phyloP scores from a whole-genome alignment of 352 stramenopile genomes.

The Thalassiosira livingstoniorum region DNA sequence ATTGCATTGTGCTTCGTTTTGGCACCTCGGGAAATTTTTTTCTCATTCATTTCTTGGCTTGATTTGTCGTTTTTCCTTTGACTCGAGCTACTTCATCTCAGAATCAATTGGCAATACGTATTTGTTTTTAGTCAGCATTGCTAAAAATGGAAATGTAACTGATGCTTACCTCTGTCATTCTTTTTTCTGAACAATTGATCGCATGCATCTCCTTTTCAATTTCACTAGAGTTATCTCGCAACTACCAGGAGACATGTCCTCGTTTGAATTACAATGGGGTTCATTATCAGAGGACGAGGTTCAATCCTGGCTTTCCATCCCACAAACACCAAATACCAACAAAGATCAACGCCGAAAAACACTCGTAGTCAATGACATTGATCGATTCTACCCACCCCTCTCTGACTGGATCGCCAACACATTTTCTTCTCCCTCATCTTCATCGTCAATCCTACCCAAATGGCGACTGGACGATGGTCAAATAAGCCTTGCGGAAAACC shows the following conservation, averaged over 20 bases:
- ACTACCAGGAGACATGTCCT: slow-evolving; percentile 46
- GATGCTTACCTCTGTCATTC: too few relatives aligned
- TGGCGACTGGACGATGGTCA: slow-evolving; percentile 86
- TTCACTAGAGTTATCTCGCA: slow-evolving; percentile 58
- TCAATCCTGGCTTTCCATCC: slow-evolving; percentile 41
- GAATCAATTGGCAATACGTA: too few relatives aligned
- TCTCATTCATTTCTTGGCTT: not conserved
- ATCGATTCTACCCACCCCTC: slow-evolving; percentile 73
- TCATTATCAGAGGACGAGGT: slow-evolving; percentile 48
- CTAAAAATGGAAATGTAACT: too few relatives aligned
- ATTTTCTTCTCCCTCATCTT: too few relatives aligned
- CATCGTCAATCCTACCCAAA: slow-evolving; percentile 77
- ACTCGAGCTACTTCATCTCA: too few relatives aligned
- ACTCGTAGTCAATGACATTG: slow-evolving; percentile 85
- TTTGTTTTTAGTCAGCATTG: too few relatives aligned
- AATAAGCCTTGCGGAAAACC: slow-evolving; percentile 70
- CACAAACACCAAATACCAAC: slow-evolving; percentile 23
- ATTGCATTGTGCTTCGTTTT: too few relatives aligned
- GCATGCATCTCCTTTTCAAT: too few relatives aligned
- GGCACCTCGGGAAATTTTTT: not conserved
- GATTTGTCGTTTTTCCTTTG: slow-evolving; percentile 3
- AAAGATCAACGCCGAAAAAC: slow-evolving; percentile 52
- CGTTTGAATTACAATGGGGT: slow-evolving; percentile 61
- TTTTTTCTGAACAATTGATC: too few relatives aligned
- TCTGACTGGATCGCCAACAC: slow-evolving; percentile 76